Evolutionary conservation across 1,139 yeast genomes (phyloP).

Genomic region (Suhomyces panamericanus): DNA sequence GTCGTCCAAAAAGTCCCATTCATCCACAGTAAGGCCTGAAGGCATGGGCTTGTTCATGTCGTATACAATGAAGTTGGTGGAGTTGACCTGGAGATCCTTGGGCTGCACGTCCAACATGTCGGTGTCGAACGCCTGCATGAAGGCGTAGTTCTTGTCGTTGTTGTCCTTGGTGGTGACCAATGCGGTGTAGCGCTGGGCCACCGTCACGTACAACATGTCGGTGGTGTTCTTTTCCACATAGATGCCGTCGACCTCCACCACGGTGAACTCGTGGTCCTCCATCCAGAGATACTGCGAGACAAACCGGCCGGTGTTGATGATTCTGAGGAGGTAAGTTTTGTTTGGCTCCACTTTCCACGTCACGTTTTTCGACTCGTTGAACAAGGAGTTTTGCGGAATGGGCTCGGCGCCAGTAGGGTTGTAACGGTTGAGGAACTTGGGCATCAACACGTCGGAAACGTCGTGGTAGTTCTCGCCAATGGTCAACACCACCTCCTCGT

Average conservation of each 20-base stretch:
- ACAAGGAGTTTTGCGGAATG: constrained; percentile 73
- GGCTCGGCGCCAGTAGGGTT: constrained; percentile 99
- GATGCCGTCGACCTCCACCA: constrained; percentile 84
- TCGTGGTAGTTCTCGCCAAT: constrained; percentile 87
- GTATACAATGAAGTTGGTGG: constrained; percentile 72
- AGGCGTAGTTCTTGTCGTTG: constrained; percentile 64
- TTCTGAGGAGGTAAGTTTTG: constrained; percentile 75
- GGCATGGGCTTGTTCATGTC: constrained; percentile 35
- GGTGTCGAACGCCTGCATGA: constrained; percentile 74
- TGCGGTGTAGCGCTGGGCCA: constrained; percentile 78
- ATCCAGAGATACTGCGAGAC: constrained; percentile 82
- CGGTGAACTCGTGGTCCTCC: constrained; percentile 79
- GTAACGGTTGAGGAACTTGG: constrained; percentile 60
- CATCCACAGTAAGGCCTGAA: constrained; percentile 34
- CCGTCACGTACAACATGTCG: constrained; percentile 61
- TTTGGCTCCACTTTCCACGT: constrained; percentile 75
- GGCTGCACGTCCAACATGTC: constrained; percentile 79
- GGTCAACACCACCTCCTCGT: constrained; percentile 69
- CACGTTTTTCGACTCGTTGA: constrained; percentile 74
- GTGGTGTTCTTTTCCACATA: constrained; percentile 67
- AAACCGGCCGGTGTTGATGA: constrained; percentile 83
- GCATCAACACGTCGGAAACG: constrained; percentile 50
- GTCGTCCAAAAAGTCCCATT: constrained; percentile 58
- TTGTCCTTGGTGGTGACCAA: constrained; percentile 67
- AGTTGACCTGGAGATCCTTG: constrained; percentile 58